Percentiles rank a stretch among this genome's conserved stretches.
phyloP scores from a whole-genome alignment of 2,329 filamentous ascomycete genomes.

The Neofusicoccum sp. region DNA sequence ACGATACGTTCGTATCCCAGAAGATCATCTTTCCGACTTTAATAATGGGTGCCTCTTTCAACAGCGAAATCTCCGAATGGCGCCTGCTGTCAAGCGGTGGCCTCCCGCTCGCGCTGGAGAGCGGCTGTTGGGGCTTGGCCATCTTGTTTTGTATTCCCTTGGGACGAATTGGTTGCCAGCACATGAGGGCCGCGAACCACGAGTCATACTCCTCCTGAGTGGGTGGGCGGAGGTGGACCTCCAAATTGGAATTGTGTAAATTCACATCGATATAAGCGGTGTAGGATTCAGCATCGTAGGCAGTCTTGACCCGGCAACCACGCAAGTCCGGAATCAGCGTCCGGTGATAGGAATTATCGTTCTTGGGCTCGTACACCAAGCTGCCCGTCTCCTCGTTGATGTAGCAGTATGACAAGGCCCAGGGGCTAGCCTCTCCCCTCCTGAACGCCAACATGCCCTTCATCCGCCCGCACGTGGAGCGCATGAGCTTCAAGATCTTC shows the following conservation, averaged over 20 bases:
- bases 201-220: slow-evolving; percentile 67
- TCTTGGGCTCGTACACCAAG: slow-evolving; percentile 71
- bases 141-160: slow-evolving; percentile 55
- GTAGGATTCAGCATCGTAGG: slow-evolving; percentile 47
- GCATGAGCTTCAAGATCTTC: slow-evolving; percentile 73
- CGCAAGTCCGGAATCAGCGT: slow-evolving; percentile 71
- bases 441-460: slow-evolving; percentile 74
- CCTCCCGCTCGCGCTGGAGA: slow-evolving; percentile 31
- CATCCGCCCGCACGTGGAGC: slow-evolving; percentile 74
- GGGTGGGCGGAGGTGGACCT: slow-evolving; percentile 65
- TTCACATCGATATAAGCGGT: slow-evolving; percentile 53
- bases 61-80: slow-evolving; percentile 50
- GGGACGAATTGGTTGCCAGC: slow-evolving; percentile 74
- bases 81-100: slow-evolving; percentile 43
- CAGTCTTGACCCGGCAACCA: slow-evolving; percentile 65
- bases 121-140: slow-evolving; percentile 47
- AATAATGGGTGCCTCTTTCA: slow-evolving; percentile 79
- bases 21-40: slow-evolving; percentile 72
- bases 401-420: slow-evolving; percentile 71
- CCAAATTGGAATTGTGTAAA: slow-evolving; percentile 54
- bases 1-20: slow-evolving; percentile 70
- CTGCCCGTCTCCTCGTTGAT: slow-evolving; percentile 75
- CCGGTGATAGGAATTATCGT: slow-evolving; percentile 62
- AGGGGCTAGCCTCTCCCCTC: slow-evolving; percentile 58
- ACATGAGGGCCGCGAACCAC: slow-evolving; percentile 77